Percentiles rank a stretch among this genome's conserved stretches.
These are phyloP conservation scores for Periconia sp. DNA, from an alignment of 2,329 filamentous ascomycete genomes.

Conservation along the genomic window DNA sequence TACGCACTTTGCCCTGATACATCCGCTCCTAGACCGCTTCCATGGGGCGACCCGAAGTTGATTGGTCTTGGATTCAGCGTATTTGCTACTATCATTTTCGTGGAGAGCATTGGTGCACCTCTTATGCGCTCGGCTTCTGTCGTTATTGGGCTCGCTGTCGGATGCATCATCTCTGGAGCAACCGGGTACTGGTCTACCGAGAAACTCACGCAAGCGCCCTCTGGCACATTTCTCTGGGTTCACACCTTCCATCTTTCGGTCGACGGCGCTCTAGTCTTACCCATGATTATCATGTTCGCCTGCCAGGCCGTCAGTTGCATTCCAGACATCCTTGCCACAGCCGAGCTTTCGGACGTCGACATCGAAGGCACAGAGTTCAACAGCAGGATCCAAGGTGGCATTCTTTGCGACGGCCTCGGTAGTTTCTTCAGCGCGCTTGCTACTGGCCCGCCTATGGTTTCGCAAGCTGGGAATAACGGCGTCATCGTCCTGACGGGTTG, in stretches of 20 bases:
- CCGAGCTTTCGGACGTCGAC: slow-evolving; percentile 30
- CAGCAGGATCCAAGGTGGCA: slow-evolving; percentile 31
- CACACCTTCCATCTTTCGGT: slow-evolving; percentile 36
- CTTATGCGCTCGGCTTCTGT: slow-evolving; percentile 36
- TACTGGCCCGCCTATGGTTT: slow-evolving; percentile 35
- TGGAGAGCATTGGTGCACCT: slow-evolving; percentile 33
- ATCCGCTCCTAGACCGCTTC: slow-evolving; percentile 25
- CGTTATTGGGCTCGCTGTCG: slow-evolving; percentile 32
- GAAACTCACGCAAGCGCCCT: slow-evolving; percentile 24
- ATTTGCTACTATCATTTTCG: slow-evolving; percentile 33
- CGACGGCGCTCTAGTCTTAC: slow-evolving; percentile 32
- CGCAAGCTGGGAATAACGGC: slow-evolving; percentile 36
- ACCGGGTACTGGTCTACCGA: slow-evolving; percentile 33
- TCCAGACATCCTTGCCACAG: slow-evolving; percentile 40
- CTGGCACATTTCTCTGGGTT: slow-evolving; percentile 32
- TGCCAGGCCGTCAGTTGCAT: slow-evolving; percentile 44
- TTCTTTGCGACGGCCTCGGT: slow-evolving; percentile 34
- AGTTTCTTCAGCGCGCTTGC: slow-evolving; percentile 34
- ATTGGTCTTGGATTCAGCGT: slow-evolving; percentile 37
- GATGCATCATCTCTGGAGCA: slow-evolving; percentile 33
- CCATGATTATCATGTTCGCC: slow-evolving; percentile 37
- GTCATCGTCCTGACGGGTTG: slow-evolving; percentile 36
- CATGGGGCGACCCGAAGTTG: slow-evolving; percentile 40
- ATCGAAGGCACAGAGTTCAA: slow-evolving; percentile 37
- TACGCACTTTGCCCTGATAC: slow-evolving; percentile 31